Conservation (phyloP, 495 filamentous ascomycete species). For the Chlorociboria aeruginascens region DNA sequence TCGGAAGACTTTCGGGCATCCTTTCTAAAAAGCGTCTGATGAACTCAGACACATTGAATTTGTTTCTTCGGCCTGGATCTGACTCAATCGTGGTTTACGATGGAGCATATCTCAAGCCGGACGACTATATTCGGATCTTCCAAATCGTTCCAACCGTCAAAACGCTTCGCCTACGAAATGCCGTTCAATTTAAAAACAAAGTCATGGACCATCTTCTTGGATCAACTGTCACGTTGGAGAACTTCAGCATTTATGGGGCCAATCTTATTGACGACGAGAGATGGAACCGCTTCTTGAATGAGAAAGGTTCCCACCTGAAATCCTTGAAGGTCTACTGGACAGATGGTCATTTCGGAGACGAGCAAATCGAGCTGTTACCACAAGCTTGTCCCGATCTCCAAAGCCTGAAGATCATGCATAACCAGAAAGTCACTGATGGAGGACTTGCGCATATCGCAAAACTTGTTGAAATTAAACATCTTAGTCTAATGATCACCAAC, state of each 20-base stretch:
- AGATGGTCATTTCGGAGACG: conserved; percentile 49
- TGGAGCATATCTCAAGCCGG: conserved; percentile 56
- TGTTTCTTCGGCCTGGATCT: conserved; percentile 62
- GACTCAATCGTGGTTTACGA: conserved; percentile 69
- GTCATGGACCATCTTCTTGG: conserved; percentile 70
- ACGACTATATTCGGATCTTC: conserved; percentile 73
- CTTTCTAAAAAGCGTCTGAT: conserved; percentile 69
- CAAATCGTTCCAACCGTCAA: conserved; percentile 56
- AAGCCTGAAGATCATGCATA: conserved; percentile 59
- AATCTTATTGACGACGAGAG: conserved; percentile 63
- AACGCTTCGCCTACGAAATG: conserved; percentile 60
- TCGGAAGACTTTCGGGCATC: conserved; percentile 68
- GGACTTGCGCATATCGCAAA: conserved; percentile 40
- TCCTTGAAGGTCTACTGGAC: conserved; percentile 62
- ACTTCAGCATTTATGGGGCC: conserved; percentile 56
- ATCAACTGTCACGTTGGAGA: conserved; percentile 48
- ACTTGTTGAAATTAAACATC: conserved; percentile 50
- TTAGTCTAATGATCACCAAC: conserved; percentile 49
- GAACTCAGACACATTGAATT: conserved; percentile 52
- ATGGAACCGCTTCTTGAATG: conserved; percentile 55
- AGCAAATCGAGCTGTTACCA: conserved; percentile 39
- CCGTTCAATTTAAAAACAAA: conserved; percentile 75
- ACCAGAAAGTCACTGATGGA: conserved; percentile 33
- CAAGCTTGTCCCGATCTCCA: conserved; percentile 48
- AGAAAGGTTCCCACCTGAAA: conserved; percentile 48